Evolutionary conservation across 139 green algal species (phyloP).

Genomic region (Chlamydomonas sphaeroides): DNA sequence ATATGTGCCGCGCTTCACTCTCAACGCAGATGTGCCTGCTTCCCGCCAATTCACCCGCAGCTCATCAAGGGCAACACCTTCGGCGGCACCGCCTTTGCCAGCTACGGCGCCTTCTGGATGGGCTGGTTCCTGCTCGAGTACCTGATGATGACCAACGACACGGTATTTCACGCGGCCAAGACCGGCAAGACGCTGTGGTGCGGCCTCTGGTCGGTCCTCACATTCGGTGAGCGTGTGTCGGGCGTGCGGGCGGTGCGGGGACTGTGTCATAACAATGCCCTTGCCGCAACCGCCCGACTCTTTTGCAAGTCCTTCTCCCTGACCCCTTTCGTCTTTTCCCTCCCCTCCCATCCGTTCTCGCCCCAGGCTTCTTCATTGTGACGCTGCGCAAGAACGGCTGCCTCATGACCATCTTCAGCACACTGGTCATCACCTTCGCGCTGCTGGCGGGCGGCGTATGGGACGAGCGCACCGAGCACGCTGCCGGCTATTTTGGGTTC

Average conservation of each 20-base stretch:
- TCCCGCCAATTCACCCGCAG: constrained; percentile 17
- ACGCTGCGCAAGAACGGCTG: constrained; percentile 63
- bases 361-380: constrained; percentile 59
- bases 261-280: too few relatives aligned
- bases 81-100: constrained; percentile 72
- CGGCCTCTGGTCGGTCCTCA: constrained; percentile 73
- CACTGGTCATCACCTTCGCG: constrained; percentile 70
- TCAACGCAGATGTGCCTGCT: not conserved
- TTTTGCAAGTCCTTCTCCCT: too few relatives aligned
- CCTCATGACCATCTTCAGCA: constrained; percentile 62
- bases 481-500: constrained; percentile 72
- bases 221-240: constrained; percentile 28
- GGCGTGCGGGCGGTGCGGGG: not conserved
- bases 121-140: constrained; percentile 58
- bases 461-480: constrained; percentile 26
- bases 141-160: not conserved
- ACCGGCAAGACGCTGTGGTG: constrained; percentile 59
- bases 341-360: not conserved
- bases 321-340: too few relatives aligned
- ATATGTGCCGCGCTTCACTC: too few relatives aligned
- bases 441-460: constrained; percentile 62
- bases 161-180: not conserved
- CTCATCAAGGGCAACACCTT: constrained; percentile 78
- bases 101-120: constrained; percentile 79
- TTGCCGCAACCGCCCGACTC: too few relatives aligned